Conservation (phyloP, 1,139 yeast genomes). For the Geotrichum europaeum region DNA sequence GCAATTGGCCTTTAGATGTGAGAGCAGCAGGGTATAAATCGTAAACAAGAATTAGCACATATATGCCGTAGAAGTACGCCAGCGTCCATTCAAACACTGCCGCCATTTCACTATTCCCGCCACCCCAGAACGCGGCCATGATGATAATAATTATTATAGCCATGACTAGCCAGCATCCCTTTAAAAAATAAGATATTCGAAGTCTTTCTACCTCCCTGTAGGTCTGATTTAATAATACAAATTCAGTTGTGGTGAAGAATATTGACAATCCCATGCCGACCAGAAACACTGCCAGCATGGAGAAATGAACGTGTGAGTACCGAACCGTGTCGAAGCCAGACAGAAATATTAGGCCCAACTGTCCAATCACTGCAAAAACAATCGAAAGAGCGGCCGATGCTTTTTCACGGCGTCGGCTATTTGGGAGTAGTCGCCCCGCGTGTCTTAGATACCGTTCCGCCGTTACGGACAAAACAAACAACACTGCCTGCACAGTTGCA, state of each 20-base stretch:
- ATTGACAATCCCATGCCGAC: slow-evolving; percentile 61
- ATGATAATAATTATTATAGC: slow-evolving; percentile 66
- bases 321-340: slow-evolving; percentile 63
- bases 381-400: slow-evolving; percentile 48
- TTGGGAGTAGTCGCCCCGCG: slow-evolving; percentile 49
- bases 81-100: slow-evolving; percentile 74
- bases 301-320: slow-evolving; percentile 54
- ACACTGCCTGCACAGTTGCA: slow-evolving; percentile 69
- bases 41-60: slow-evolving; percentile 56
- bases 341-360: slow-evolving; percentile 68
- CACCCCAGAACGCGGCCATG: slow-evolving; percentile 51
- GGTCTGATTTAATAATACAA: slow-evolving; percentile 54
- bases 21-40: slow-evolving; percentile 58
- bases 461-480: slow-evolving; percentile 59
- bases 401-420: slow-evolving; percentile 45
- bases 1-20: not conserved
- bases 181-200: slow-evolving; percentile 42
- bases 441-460: slow-evolving; percentile 53
- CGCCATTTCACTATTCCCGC: slow-evolving; percentile 44
- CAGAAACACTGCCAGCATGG: slow-evolving; percentile 71
- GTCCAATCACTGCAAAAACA: slow-evolving; percentile 55
- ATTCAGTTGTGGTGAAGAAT: slow-evolving; percentile 53
- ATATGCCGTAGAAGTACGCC: slow-evolving; percentile 74
- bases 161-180: slow-evolving; percentile 57
- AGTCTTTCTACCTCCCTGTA: slow-evolving; percentile 38